Evolutionary conservation across 805 yeast species (phyloP), one percentile per base, ranked within the genome.

Genomic region (Blastobotrys terrestris): DNA sequence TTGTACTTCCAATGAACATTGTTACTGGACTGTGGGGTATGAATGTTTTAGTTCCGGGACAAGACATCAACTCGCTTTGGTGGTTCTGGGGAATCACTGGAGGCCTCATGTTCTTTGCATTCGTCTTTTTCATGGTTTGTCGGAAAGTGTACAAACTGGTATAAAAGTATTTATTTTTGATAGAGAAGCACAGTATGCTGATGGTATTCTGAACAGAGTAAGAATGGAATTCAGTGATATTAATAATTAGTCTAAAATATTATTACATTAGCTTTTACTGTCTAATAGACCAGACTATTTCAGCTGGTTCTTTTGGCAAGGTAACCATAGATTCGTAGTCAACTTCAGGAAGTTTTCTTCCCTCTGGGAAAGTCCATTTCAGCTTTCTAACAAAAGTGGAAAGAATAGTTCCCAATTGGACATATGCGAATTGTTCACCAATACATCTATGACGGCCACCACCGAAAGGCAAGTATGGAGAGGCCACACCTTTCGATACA

Each of bases 391-490:
- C 77, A 67, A 76, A 87, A 15, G 89, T 80, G 40, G 87, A 72
- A 65, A 94, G 74, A 55, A 94, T 76, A 48, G 94, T 83, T 48
- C 96, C 96, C 59, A 94, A 79, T 76, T 94, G 99, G 60, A 85
- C 83, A 70, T 84, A 88, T 21, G 99, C 99, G 73, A 94, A 94
- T 69, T 92, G 98, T 73, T 94, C 99, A 68, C 99, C 99, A 65
- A 94, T 92, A 74, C 99, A 94, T 75, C 99, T 86, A 71, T 94
- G 99, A 78, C 99, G 87, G 61, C 99, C 99, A 71, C 98, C 99
- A 62, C 99, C 99, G 65, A 94, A 94, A 52, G 99, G 99, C 68
- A 94, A 80, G 73, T 89, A 94, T 54, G 98, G 96, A 44, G 97
- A 88, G 31, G 87, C 76, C 50, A 92, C 98, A 73, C 98, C 99